These are phyloP conservation scores for Nelumbo lutea DNA, from an alignment of 164 flowering plant species.

Conservation along the genomic window DNA sequence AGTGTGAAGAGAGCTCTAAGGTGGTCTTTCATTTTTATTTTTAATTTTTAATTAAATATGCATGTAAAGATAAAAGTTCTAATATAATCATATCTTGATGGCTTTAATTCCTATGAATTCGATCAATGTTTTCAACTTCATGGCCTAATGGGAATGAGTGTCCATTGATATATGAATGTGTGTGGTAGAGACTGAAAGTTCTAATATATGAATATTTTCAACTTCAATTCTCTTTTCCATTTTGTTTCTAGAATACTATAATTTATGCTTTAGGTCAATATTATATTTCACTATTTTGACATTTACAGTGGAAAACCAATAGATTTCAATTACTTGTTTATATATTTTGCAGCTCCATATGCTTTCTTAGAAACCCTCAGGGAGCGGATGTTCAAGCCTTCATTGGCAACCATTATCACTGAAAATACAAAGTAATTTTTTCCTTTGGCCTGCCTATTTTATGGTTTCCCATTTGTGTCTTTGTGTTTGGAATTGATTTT, in stretches of 20 bases:
- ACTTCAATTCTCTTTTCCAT: background rate
- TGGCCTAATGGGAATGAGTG: background rate
- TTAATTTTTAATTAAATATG: too few species aligned
- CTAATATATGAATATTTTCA: background rate
- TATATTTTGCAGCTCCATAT: constrained; percentile 61
- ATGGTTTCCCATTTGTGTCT: background rate
- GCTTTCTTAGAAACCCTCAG: constrained; percentile 88
- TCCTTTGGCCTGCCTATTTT: constrained; percentile 1
- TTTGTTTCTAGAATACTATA: background rate
- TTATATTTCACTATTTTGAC: background rate
- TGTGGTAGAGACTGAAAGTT: background rate
- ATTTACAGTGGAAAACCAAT: background rate
- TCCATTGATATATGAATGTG: background rate
- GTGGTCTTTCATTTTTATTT: too few species aligned
- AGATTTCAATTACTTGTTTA: background rate
- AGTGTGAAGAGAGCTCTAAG: too few species aligned
- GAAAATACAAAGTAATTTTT: constrained; percentile 64
- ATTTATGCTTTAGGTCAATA: background rate
- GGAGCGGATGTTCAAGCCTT: constrained; percentile 95
- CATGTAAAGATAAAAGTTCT: too few species aligned
- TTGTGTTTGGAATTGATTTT: constrained; percentile 2
- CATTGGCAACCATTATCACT: constrained; percentile 75
- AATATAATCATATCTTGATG: background rate
- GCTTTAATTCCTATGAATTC: background rate
- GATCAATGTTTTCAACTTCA: background rate